Evolutionary conservation across 2,329 filamentous ascomycete genomes (phyloP).

Genomic region (Epichloe coenophiala): DNA sequence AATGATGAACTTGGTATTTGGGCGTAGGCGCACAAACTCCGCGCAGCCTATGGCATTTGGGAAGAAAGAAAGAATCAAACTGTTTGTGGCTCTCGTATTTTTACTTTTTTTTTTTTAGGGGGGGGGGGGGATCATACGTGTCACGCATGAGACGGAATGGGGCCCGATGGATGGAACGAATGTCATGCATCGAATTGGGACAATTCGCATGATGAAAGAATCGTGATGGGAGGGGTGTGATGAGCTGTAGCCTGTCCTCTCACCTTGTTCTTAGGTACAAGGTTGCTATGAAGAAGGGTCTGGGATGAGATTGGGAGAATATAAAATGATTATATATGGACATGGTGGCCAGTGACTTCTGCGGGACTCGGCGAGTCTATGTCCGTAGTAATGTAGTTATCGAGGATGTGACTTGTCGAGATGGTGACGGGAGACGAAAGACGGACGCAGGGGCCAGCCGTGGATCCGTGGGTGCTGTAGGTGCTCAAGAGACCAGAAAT

Average conservation of each 20-base stretch:
- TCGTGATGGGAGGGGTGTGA: background rate
- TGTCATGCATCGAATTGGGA: background rate
- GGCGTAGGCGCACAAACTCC: conserved; percentile 2
- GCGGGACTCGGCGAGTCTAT: no score
- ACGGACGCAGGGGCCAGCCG: no score
- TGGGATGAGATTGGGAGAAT: background rate
- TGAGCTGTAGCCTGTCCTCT: background rate
- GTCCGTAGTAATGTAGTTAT: no score
- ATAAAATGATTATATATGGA: background rate
- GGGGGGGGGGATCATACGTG: background rate
- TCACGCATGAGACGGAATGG: background rate
- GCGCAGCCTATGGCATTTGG: background rate
- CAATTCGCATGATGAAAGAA: conserved; percentile 1
- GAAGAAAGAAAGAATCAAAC: background rate
- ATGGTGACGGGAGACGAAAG: no score
- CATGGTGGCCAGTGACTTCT: background rate
- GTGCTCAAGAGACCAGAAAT: no score
- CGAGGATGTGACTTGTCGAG: no score
- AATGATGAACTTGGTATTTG: background rate
- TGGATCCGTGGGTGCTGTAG: no score
- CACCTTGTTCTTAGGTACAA: background rate
- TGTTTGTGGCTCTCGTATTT: background rate
- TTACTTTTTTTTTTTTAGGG: background rate
- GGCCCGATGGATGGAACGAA: background rate
- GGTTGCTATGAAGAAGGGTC: background rate